Evolutionary conservation across 768 basidiomycete species (phyloP).

Genomic region (Nidularia pulvinata): DNA sequence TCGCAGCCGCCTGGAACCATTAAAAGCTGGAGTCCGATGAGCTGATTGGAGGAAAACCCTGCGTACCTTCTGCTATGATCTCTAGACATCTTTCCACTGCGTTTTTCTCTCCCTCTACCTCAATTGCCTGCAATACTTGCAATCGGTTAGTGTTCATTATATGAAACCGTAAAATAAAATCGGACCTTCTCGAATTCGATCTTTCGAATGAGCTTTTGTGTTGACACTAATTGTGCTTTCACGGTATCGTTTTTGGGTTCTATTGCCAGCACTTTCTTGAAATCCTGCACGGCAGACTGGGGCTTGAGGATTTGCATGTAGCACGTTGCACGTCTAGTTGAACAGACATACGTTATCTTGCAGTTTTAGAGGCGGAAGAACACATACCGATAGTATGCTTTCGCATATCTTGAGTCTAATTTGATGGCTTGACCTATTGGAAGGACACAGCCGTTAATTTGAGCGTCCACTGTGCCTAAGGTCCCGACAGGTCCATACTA

Average conservation of each 20-base stretch:
- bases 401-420: slow-evolving; percentile 87
- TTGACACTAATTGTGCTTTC: slow-evolving; percentile 78
- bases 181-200: slow-evolving; percentile 93
- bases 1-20: slow-evolving; percentile 67
- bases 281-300: slow-evolving; percentile 83
- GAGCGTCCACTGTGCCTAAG: not conserved
- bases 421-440: slow-evolving; percentile 76
- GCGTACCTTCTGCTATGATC: slow-evolving; percentile 76
- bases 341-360: slow-evolving; percentile 1
- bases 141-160: not conserved
- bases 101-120: slow-evolving; percentile 86
- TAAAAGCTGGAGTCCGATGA: not conserved
- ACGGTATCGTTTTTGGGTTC: slow-evolving; percentile 89
- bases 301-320: slow-evolving; percentile 90
- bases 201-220: slow-evolving; percentile 88
- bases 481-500: slow-evolving; percentile 47
- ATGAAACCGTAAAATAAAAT: not conserved
- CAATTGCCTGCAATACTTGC: slow-evolving; percentile 68
- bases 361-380: not conserved
- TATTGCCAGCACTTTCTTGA: slow-evolving; percentile 79
- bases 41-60: not conserved
- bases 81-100: slow-evolving; percentile 74
- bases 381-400: slow-evolving; percentile 81
- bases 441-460: slow-evolving; percentile 1
- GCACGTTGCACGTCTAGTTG: slow-evolving; percentile 79